Conservation (phyloP, 2,329 filamentous ascomycete genomes). For the Phialophora chinensis region DNA sequence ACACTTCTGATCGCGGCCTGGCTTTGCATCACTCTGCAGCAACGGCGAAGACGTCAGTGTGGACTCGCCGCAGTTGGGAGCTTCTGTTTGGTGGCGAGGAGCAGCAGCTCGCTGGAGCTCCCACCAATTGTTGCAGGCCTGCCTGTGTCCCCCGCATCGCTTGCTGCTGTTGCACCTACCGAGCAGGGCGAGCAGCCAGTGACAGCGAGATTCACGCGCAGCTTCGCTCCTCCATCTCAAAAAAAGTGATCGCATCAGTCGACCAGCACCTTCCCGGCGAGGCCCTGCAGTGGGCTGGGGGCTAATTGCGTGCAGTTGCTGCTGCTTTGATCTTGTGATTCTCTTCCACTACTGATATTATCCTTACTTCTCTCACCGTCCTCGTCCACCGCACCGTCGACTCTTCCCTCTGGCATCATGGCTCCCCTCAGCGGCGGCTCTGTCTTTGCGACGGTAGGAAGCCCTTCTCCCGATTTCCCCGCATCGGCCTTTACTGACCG, state of each 20-base stretch:
- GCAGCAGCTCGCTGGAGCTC: constrained; percentile 8
- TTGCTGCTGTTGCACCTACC: background rate
- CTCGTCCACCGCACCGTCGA: constrained; percentile 13
- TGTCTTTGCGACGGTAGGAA: constrained; percentile 41
- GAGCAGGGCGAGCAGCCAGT: constrained; percentile 6
- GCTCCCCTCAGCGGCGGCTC: constrained; percentile 38
- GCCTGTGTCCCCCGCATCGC: background rate
- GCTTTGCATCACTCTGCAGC: constrained; percentile 15
- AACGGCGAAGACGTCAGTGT: constrained; percentile 5
- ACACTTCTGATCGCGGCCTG: constrained; percentile 2
- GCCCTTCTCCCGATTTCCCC: constrained; percentile 26
- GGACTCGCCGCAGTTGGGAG: constrained; percentile 9
- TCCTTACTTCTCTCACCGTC: background rate
- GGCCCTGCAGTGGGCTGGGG: constrained; percentile 4
- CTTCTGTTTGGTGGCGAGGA: constrained; percentile 15
- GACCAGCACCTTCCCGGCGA: constrained; percentile 6
- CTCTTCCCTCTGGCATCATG: constrained; percentile 35
- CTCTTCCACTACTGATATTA: constrained; percentile 5
- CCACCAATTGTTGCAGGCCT: constrained; percentile 12
- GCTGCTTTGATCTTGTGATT: constrained; percentile 4
- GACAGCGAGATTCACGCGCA: constrained; percentile 6
- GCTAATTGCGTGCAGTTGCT: background rate
- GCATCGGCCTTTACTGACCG: constrained; percentile 30
- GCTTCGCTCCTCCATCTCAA: constrained; percentile 8
- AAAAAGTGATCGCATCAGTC: constrained; percentile 21